A percentile compares a stretch with the other conserved stretches of the same genome.
phyloP scores from a whole-genome alignment of 352 stramenopile species.

The Elongisporangium undulatum region DNA sequence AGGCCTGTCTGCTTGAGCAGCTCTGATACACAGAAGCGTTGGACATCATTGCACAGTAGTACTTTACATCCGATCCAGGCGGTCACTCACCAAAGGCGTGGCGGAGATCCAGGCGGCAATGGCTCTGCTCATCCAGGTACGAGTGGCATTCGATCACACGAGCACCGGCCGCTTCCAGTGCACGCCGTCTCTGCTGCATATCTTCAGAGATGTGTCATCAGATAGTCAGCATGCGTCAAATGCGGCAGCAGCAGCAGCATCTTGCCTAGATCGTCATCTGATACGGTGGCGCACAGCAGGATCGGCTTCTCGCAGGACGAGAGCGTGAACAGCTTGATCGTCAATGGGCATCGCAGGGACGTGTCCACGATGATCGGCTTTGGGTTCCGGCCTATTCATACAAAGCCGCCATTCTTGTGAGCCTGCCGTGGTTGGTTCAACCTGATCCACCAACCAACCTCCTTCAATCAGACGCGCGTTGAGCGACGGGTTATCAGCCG shows the following conservation, averaged over 20 bases:
- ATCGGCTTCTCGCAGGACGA: conserved; percentile 63
- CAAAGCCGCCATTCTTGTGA: background rate
- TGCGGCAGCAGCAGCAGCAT: background rate
- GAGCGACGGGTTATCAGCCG: conserved; percentile 86
- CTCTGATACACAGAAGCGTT: conserved; percentile 14
- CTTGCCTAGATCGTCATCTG: conserved; percentile 17
- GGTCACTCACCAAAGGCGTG: conserved; percentile 46
- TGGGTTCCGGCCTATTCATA: conserved; percentile 45
- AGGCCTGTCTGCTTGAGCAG: conserved; percentile 35
- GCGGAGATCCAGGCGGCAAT: conserved; percentile 45
- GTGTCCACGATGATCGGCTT: conserved; percentile 77
- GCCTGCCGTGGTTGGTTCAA: background rate
- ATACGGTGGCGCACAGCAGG: conserved; percentile 34
- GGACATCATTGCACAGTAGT: background rate
- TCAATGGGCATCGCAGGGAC: conserved; percentile 49
- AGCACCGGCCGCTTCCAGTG: conserved; percentile 41
- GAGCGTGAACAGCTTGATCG: conserved; percentile 78
- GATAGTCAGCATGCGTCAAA: background rate
- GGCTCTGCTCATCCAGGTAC: conserved; percentile 8
- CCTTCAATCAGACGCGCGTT: conserved; percentile 66
- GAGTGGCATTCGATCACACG: conserved; percentile 33
- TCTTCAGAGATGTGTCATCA: conserved; percentile 17
- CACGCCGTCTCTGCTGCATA: conserved; percentile 20
- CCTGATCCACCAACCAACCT: conserved; percentile 1
- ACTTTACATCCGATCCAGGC: background rate